phyloP scores from a whole-genome alignment of 495 filamentous ascomycete genomes.

The Aspergillus steynii region DNA sequence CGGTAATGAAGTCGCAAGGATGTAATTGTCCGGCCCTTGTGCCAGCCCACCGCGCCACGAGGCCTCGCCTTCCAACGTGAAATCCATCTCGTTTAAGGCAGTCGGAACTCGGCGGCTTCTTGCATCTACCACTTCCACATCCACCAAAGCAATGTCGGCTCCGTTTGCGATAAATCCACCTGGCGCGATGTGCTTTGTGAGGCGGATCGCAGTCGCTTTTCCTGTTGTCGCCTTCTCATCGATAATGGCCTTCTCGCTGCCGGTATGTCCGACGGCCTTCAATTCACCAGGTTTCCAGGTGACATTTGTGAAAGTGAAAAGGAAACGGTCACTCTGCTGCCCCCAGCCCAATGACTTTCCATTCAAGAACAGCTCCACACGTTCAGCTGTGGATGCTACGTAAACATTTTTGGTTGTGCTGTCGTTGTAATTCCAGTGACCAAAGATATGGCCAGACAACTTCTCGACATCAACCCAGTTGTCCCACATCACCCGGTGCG shows the following conservation, averaged over 20 bases:
- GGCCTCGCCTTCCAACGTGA: conserved; percentile 7
- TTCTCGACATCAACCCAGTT: conserved; percentile 16
- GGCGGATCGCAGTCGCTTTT: conserved; percentile 8
- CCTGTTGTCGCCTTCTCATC: conserved; percentile 8
- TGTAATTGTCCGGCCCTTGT: conserved; percentile 13
- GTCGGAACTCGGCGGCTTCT: conserved; percentile 4
- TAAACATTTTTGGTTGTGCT: conserved; percentile 7
- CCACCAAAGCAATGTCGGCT: conserved; percentile 13
- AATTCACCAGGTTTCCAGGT: conserved; percentile 9
- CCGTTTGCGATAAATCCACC: conserved; percentile 15
- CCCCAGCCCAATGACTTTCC: conserved; percentile 6
- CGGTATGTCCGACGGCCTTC: conserved; percentile 5
- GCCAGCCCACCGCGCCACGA: conserved; percentile 9
- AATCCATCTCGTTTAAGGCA: conserved; percentile 9
- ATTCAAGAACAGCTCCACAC: conserved; percentile 9
- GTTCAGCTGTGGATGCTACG: conserved; percentile 10
- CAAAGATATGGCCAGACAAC: conserved; percentile 10
- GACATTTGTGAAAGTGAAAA: conserved; percentile 13
- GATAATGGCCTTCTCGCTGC: not conserved
- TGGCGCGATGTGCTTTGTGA: conserved; percentile 5
- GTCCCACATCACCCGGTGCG: conserved; percentile 18
- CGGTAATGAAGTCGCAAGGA: conserved; percentile 6
- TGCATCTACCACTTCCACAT: conserved; percentile 6
- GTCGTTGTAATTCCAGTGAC: conserved; percentile 17
- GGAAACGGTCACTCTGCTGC: conserved; percentile 8